Conservation (phyloP, 352 stramenopile species). For the Plasmopara halstedii region DNA sequence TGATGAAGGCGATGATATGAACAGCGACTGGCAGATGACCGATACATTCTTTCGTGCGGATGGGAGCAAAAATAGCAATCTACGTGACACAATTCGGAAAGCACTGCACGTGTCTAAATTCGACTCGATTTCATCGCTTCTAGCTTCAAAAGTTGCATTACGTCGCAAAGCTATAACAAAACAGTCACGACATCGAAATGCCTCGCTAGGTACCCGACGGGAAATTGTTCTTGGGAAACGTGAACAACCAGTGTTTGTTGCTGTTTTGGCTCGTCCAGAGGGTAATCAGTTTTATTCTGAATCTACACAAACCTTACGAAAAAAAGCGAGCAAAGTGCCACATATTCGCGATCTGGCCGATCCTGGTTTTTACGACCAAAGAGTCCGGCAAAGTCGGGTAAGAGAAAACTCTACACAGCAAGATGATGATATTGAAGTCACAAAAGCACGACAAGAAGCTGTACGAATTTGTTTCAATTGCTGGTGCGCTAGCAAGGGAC, state of each 20-base stretch:
- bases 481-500: constrained; percentile 86
- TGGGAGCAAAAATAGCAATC: constrained; percentile 75
- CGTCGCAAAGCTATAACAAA: constrained; percentile 30
- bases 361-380: constrained; percentile 50
- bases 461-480: constrained; percentile 86
- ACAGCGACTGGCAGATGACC: constrained; percentile 62
- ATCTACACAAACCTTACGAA: no score
- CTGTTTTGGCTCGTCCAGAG: constrained; percentile 32
- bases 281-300: background rate
- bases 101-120: constrained; percentile 84
- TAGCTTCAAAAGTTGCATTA: constrained; percentile 70
- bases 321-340: constrained; percentile 21
- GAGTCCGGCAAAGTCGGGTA: no score
- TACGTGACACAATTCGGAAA: constrained; percentile 75
- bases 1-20: constrained; percentile 16
- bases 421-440: constrained; percentile 2
- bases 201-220: constrained; percentile 10
- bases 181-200: constrained; percentile 6
- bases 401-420: constrained; percentile 12
- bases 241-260: constrained; percentile 51
- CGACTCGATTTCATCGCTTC: constrained; percentile 84
- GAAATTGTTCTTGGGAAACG: constrained; percentile 63
- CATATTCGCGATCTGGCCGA: constrained; percentile 74
- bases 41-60: constrained; percentile 82
- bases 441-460: constrained; percentile 12